Percentiles rank a stretch among this genome's conserved stretches.
phyloP scores from a whole-genome alignment of 495 filamentous ascomycete species.

The Rostrohypoxylon terebratum region DNA sequence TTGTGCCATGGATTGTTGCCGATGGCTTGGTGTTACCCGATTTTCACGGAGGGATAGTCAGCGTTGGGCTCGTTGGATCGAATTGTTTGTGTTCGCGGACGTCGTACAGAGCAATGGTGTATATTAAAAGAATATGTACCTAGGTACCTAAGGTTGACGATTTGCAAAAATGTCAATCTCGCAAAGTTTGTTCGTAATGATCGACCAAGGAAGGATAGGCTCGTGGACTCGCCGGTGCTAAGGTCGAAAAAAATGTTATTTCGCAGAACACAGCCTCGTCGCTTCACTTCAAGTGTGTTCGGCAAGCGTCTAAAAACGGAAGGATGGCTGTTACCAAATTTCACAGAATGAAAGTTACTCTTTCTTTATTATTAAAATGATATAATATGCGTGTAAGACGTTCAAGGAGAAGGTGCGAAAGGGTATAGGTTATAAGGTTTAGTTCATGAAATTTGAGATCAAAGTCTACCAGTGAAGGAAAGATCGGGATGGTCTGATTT shows the following conservation, averaged over 20 bases:
- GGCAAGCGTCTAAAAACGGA: constrained; percentile 13
- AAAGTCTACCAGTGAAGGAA: background rate
- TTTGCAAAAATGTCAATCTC: background rate
- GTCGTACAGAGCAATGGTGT: background rate
- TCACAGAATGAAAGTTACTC: constrained; percentile 3
- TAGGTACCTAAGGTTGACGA: background rate
- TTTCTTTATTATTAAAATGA: constrained; percentile 18
- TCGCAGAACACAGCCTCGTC: constrained; percentile 33
- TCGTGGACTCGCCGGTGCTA: constrained; percentile 27
- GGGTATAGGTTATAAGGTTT: background rate
- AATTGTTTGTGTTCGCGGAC: background rate
- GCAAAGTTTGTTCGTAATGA: background rate
- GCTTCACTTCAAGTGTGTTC: background rate
- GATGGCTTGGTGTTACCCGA: background rate
- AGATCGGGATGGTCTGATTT: background rate
- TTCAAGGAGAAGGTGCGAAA: background rate
- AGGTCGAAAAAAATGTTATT: constrained; percentile 24
- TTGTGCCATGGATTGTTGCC: constrained; percentile 31
- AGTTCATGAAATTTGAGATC: background rate
- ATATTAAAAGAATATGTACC: background rate
- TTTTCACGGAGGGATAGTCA: background rate
- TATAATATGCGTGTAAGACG: background rate
- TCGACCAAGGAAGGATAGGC: background rate
- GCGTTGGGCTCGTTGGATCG: background rate
- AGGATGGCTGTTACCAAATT: constrained; percentile 1